phyloP scores from a whole-genome alignment of 495 filamentous ascomycete genomes.

The Terfezia claveryi region DNA sequence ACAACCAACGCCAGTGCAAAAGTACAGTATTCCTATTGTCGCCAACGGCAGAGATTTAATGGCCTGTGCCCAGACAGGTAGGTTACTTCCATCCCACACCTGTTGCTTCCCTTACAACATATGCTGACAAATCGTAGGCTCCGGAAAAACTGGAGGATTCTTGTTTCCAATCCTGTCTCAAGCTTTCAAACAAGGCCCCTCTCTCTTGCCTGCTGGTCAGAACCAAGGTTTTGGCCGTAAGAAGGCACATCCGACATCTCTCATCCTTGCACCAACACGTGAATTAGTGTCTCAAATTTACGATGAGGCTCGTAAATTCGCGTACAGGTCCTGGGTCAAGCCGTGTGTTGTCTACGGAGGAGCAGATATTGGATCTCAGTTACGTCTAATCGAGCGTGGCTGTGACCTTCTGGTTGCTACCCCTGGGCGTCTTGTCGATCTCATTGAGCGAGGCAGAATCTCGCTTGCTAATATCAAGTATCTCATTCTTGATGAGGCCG shows the following conservation, averaged over 20 bases:
- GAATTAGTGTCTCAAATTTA: slow-evolving; percentile 97
- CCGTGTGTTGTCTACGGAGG: slow-evolving; percentile 98
- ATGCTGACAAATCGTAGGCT: slow-evolving; percentile 21
- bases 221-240: slow-evolving; percentile 54
- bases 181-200: slow-evolving; percentile 73
- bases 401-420: slow-evolving; percentile 96
- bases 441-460: slow-evolving; percentile 96
- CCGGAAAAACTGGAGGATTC: slow-evolving; percentile 98
- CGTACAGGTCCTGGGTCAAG: slow-evolving; percentile 95
- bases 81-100: background rate
- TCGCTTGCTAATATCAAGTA: slow-evolving; percentile 95
- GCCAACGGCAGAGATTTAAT: slow-evolving; percentile 92
- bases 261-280: slow-evolving; percentile 89
- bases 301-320: slow-evolving; percentile 92
- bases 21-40: slow-evolving; percentile 94
- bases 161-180: slow-evolving; percentile 95
- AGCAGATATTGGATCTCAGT: slow-evolving; percentile 91
- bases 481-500: slow-evolving; percentile 94
- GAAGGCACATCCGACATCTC: slow-evolving; percentile 86
- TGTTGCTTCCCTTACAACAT: background rate
- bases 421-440: slow-evolving; percentile 85
- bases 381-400: slow-evolving; percentile 90
- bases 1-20: slow-evolving; percentile 86
- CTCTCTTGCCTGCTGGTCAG: slow-evolving; percentile 40
- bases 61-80: slow-evolving; percentile 95